Conservation (phyloP, 495 filamentous ascomycete species). For the Penicillium daleae region DNA sequence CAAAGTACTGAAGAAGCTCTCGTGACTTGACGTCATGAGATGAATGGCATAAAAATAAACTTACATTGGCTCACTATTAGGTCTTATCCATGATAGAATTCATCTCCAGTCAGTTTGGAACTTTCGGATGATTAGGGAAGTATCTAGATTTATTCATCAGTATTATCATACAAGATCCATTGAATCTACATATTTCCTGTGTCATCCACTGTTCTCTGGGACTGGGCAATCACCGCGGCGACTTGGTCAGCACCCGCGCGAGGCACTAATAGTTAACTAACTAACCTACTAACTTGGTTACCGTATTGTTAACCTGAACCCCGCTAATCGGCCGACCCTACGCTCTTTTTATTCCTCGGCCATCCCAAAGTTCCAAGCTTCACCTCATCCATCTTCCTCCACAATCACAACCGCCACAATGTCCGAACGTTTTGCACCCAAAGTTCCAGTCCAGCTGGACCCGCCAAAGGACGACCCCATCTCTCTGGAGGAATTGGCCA, state of each 20-base stretch:
- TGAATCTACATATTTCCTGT: too few species aligned
- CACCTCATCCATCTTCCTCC: constrained; percentile 5
- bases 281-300: too few species aligned
- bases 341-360: constrained; percentile 6
- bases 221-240: constrained; percentile 15
- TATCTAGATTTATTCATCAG: too few species aligned
- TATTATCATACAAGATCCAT: too few species aligned
- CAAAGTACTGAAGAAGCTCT: background rate
- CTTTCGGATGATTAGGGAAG: too few species aligned
- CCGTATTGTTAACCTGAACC: background rate
- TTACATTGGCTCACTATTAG: too few species aligned
- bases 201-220: too few species aligned
- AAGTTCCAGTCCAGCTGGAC: constrained; percentile 75
- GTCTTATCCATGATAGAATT: too few species aligned
- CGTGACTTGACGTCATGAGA: constrained; percentile 3
- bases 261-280: too few species aligned
- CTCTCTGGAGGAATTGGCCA: constrained; percentile 69
- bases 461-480: constrained; percentile 91
- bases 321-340: constrained; percentile 21
- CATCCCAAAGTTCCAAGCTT: constrained; percentile 2
- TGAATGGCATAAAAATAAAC: background rate
- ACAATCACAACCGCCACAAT: constrained; percentile 29
- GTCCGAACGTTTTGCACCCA: constrained; percentile 76
- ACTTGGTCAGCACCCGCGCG: constrained; percentile 21
- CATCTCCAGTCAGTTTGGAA: too few species aligned